phyloP scores from a whole-genome alignment of 2,329 filamentous ascomycete genomes.

The Ascochyta pisi region DNA sequence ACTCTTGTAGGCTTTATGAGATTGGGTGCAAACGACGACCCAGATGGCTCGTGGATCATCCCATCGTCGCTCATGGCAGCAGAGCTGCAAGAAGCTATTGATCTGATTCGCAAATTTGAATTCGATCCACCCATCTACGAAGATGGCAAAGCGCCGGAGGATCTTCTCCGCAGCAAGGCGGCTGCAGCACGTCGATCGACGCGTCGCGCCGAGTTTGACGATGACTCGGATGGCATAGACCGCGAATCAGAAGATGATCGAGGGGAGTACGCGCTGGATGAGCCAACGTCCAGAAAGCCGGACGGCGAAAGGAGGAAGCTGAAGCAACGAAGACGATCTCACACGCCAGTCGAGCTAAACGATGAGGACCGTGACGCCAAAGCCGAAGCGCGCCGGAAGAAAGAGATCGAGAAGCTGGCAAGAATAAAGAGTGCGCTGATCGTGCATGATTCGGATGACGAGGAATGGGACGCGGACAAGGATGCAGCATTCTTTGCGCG shows the following conservation, averaged over 20 bases:
- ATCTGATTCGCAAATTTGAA: slow-evolving; percentile 77
- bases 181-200: slow-evolving; percentile 50
- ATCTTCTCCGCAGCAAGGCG: slow-evolving; percentile 78
- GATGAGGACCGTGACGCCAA: slow-evolving; percentile 66
- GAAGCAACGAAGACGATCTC: slow-evolving; percentile 66
- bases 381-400: slow-evolving; percentile 67
- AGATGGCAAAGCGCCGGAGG: slow-evolving; percentile 74
- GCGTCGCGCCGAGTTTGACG: slow-evolving; percentile 69
- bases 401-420: slow-evolving; percentile 75
- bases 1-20: slow-evolving; percentile 74
- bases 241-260: slow-evolving; percentile 61
- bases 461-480: slow-evolving; percentile 80
- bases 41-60: slow-evolving; percentile 79
- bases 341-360: slow-evolving; percentile 64
- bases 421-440: slow-evolving; percentile 86
- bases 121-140: slow-evolving; percentile 80
- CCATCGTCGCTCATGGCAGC: slow-evolving; percentile 70
- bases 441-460: slow-evolving; percentile 85
- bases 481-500: slow-evolving; percentile 77
- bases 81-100: slow-evolving; percentile 71
- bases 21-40: slow-evolving; percentile 71
- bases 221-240: slow-evolving; percentile 69
- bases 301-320: slow-evolving; percentile 62
- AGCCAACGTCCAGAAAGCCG: slow-evolving; percentile 65
- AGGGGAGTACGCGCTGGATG: slow-evolving; percentile 72